Evolutionary conservation across 116 monocot genomes (phyloP).

Genomic region (Phalaenopsis hybrid): DNA sequence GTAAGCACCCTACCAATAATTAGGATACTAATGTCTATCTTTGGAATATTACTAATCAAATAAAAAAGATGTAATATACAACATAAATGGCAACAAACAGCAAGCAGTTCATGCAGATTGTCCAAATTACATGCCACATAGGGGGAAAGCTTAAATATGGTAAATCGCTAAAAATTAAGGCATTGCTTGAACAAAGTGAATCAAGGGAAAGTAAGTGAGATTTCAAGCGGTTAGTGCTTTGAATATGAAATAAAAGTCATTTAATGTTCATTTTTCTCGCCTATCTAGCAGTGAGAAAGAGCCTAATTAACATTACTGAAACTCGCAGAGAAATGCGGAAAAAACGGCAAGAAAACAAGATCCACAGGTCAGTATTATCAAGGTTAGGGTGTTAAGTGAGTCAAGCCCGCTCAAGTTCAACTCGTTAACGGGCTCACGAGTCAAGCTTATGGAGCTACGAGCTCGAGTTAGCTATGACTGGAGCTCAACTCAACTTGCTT

Average conservation of each 20-base stretch:
- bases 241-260: background rate
- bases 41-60: no score
- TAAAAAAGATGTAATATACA: no score
- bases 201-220: background rate
- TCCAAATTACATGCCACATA: background rate
- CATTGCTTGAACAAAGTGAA: background rate
- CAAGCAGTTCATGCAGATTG: no score
- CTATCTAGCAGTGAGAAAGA: background rate
- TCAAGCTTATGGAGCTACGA: no score
- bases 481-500: no score
- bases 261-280: background rate
- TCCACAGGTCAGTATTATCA: background rate
- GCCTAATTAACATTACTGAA: background rate
- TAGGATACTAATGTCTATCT: background rate
- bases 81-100: no score
- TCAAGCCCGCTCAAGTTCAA: no score
- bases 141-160: background rate
- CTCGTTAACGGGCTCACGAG: no score
- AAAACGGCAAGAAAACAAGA: background rate
- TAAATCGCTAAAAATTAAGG: background rate
- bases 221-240: background rate
- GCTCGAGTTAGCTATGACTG: no score
- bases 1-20: constrained; percentile 50
- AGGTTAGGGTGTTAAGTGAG: background rate
- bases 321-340: background rate